Evolutionary conservation across 1,284 basidiomycete species (phyloP), one percentile per base, ranked within the genome.

Genomic region (Cystobasidium sp.): DNA sequence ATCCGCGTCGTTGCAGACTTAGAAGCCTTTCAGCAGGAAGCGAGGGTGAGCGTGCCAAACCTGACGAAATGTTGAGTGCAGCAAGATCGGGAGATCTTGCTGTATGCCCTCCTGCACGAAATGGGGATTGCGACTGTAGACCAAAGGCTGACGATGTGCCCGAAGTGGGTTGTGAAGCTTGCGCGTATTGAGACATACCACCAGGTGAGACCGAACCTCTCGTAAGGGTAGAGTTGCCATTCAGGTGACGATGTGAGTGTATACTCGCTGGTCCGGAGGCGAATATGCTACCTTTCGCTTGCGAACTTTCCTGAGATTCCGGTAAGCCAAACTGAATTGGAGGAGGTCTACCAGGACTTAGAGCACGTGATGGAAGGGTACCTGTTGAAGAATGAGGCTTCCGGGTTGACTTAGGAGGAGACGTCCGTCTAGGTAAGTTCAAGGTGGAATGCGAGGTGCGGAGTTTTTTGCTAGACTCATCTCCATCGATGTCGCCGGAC

Each of bases 391-490:
- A 43, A 49, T 61, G 70, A 6, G 52, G 20, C 10, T 16, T 10
- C 39, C 63, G 44, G n/a, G 51, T 56, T 14, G 62, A 6, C n/a
- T 41, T 49, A 10, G 62, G 51, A 14, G 62, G 49, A 44, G 70
- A 47, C 2, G 41, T 5, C 12, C 18, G 14, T 41, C 56, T 66
- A 3, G 70, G 70, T 7, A 73, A 18, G 20, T 58, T 73, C 39
- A 73, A 52, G 18, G 70, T 73, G 6, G 70, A 73, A 22, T 73
- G 70, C 7, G 70, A 66, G 8, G 63, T 65, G 14, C 70, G 62
- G 16, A 73, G 24, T 37, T 59, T 53, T 53, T 73, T 66, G 6
- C 31, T 14, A 14, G 44, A 22, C 18, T 70, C 68, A 18, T 59
- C 68, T 22, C 22, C 46, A 6, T 70, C 68, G n/a, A 44, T 24